Percentiles rank a stretch among this genome's conserved stretches.
These are phyloP conservation scores for Cryptococcus maquisensis DNA, from an alignment of 1,284 basidiomycete species.

Conservation along the genomic window DNA sequence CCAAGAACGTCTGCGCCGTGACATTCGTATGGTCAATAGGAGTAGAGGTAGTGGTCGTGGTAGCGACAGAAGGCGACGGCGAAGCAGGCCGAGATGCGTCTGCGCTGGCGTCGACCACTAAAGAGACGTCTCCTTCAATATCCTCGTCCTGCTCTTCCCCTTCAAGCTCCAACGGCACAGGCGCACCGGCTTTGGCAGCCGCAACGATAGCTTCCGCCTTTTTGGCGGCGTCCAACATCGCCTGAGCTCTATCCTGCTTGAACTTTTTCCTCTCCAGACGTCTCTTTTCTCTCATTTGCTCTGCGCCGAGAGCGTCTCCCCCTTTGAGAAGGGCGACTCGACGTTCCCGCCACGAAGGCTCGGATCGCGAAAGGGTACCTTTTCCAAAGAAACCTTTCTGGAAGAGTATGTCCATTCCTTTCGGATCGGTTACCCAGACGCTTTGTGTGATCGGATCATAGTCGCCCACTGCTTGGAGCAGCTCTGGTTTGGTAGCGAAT, in stretches of 20 bases:
- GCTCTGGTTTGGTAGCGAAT: constrained; percentile 7
- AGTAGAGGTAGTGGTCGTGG: constrained; percentile 7
- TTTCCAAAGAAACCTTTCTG: constrained; percentile 94
- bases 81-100: constrained; percentile 4
- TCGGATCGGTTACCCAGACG: constrained; percentile 68
- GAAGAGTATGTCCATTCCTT: constrained; percentile 72
- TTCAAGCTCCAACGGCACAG: neutral
- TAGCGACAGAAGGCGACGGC: constrained; percentile 11
- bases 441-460: constrained; percentile 70
- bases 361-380: constrained; percentile 85
- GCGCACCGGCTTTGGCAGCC: neutral
- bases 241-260: constrained; percentile 70
- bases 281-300: constrained; percentile 80
- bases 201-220: constrained; percentile 47
- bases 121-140: constrained; percentile 1
- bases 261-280: constrained; percentile 80
- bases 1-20: constrained; percentile 47
- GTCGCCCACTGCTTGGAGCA: constrained; percentile 52
- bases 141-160: constrained; percentile 3
- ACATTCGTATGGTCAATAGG: constrained; percentile 30
- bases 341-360: constrained; percentile 84
- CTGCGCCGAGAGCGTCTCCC: constrained; percentile 49
- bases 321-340: constrained; percentile 61
- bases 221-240: constrained; percentile 47
- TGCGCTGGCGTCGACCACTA: neutral